A percentile compares a stretch with the other conserved stretches of the same genome.
Evolutionary conservation across 495 filamentous ascomycete genomes (phyloP).

Genomic region (Lasiosphaeria ovina): DNA sequence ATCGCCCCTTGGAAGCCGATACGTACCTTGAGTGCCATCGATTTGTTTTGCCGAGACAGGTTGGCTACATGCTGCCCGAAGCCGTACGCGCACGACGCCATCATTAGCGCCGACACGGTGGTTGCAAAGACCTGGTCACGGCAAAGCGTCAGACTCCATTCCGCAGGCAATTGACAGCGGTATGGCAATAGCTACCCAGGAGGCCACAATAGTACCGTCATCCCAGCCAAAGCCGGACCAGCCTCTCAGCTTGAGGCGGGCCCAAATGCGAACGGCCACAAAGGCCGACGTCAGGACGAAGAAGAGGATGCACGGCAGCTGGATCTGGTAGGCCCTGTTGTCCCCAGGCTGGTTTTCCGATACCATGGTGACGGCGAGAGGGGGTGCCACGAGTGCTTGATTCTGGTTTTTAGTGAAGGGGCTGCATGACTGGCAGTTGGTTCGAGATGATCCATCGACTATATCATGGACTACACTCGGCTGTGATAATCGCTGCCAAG

Average conservation of each 20-base stretch:
- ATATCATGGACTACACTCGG: background rate
- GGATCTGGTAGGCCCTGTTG: slow-evolving; percentile 31
- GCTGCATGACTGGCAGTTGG: background rate
- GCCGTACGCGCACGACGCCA: slow-evolving; percentile 34
- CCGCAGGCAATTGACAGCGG: background rate
- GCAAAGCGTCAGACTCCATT: background rate
- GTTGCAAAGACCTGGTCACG: slow-evolving; percentile 27
- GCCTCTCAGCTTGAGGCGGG: slow-evolving; percentile 25
- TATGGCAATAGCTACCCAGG: slow-evolving; percentile 26
- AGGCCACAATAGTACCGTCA: slow-evolving; percentile 35
- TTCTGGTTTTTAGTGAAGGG: background rate
- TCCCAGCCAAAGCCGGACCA: slow-evolving; percentile 36
- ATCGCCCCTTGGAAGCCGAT: background rate
- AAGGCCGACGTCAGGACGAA: slow-evolving; percentile 32
- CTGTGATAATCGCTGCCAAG: background rate
- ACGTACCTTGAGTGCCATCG: slow-evolving; percentile 34
- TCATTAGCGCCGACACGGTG: slow-evolving; percentile 29
- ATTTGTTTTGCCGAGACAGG: slow-evolving; percentile 25
- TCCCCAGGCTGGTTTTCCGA: slow-evolving; percentile 20
- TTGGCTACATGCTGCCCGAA: slow-evolving; percentile 36
- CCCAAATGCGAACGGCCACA: slow-evolving; percentile 30
- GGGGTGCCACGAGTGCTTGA: background rate
- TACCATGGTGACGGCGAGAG: slow-evolving; percentile 9
- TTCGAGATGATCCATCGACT: background rate
- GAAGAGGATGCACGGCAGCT: slow-evolving; percentile 35